These are phyloP conservation scores for Saksenaea vasiformis DNA, from an alignment of 371 early-diverging fungal genomes.

Conservation along the genomic window DNA sequence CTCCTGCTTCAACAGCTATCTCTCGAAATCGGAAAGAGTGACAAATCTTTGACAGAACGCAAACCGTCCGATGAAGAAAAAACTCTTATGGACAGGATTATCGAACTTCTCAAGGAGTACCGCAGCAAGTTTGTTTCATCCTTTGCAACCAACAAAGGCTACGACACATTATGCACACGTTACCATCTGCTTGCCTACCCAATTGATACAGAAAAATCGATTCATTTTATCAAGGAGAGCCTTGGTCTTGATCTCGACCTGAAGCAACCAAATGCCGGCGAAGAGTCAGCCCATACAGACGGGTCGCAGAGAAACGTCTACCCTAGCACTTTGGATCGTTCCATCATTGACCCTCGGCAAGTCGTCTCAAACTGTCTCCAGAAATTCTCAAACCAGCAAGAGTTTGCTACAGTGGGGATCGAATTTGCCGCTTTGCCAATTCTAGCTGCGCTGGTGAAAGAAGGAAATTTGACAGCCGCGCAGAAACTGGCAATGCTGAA, in stretches of 20 bases:
- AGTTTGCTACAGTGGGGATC: background rate
- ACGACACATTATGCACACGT: slow-evolving; percentile 27
- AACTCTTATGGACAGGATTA: slow-evolving; percentile 22
- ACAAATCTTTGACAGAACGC: slow-evolving; percentile 17
- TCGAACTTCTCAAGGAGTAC: slow-evolving; percentile 7
- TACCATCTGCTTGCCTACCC: slow-evolving; percentile 37
- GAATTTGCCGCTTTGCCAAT: slow-evolving; percentile 15
- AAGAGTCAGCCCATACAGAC: background rate
- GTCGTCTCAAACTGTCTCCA: background rate
- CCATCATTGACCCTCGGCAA: background rate
- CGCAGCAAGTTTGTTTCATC: background rate
- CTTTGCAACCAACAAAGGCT: background rate
- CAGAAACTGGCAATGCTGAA: background rate
- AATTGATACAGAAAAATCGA: slow-evolving; percentile 19
- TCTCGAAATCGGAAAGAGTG: slow-evolving; percentile 12
- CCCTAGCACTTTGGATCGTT: background rate
- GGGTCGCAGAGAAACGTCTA: background rate
- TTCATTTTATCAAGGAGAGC: slow-evolving; percentile 24
- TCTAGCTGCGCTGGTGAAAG: background rate
- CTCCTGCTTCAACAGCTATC: slow-evolving; percentile 36
- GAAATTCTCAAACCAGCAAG: background rate
- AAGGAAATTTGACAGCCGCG: background rate
- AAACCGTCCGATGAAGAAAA: slow-evolving; percentile 22
- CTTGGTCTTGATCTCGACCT: slow-evolving; percentile 8
- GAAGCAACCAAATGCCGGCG: background rate